Evolutionary conservation across 1,139 yeast species (phyloP).

Genomic region (Geotrichum carabidarum): DNA sequence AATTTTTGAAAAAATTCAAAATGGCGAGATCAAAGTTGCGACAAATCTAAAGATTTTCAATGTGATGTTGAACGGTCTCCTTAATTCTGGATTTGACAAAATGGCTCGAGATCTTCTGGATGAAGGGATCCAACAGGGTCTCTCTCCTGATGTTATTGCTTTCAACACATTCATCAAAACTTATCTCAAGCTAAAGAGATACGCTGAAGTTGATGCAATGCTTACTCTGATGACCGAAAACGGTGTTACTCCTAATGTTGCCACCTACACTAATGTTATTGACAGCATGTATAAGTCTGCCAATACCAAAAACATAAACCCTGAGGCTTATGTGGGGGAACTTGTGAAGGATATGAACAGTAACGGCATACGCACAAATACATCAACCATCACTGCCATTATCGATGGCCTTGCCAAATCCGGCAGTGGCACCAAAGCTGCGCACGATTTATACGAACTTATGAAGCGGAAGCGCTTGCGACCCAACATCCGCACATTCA

Average conservation of each 20-base stretch:
- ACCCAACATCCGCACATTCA: conserved; percentile 44
- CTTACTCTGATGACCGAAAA: conserved; percentile 38
- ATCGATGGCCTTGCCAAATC: conserved; percentile 53
- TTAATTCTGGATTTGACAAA: conserved; percentile 27
- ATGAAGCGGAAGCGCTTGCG: conserved; percentile 39
- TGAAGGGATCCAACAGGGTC: conserved; percentile 33
- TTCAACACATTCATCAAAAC: conserved; percentile 42
- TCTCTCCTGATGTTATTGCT: conserved; percentile 37
- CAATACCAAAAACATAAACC: conserved; percentile 44
- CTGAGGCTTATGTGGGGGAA: conserved; percentile 40
- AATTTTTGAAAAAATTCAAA: conserved; percentile 28
- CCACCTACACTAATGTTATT: conserved; percentile 60
- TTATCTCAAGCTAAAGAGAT: conserved; percentile 33
- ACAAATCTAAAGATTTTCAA: conserved; percentile 34
- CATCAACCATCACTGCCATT: conserved; percentile 50
- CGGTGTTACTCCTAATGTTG: conserved; percentile 55
- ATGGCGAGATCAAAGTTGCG: conserved; percentile 24
- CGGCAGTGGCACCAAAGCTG: conserved; percentile 47
- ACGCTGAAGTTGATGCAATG: conserved; percentile 37
- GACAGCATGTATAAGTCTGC: conserved; percentile 51
- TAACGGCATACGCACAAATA: conserved; percentile 46
- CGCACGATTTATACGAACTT: conserved; percentile 48
- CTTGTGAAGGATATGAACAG: conserved; percentile 45
- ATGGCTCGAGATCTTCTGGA: conserved; percentile 34
- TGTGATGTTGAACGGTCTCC: conserved; percentile 35